A percentile compares a stretch with the other conserved stretches of the same genome.
phyloP scores from a whole-genome alignment of 257 asterid genomes.

The Capsicum baccatum region DNA sequence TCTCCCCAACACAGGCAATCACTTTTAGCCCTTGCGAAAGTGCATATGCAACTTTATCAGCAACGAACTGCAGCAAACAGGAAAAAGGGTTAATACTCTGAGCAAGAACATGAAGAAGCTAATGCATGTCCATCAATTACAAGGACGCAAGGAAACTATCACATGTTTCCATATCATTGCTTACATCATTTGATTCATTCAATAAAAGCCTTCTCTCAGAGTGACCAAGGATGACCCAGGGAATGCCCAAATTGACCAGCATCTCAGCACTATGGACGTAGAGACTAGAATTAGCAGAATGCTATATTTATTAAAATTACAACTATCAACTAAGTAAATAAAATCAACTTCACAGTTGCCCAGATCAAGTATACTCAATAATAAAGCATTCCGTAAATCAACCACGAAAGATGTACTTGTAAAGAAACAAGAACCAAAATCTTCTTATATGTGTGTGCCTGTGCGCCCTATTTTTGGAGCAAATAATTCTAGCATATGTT shows the following conservation, averaged over 20 bases:
- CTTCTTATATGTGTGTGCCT: neutral
- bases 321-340: slow-evolving; percentile 5
- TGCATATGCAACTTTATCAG: slow-evolving; percentile 94
- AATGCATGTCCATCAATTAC: neutral
- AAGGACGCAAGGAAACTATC: neutral
- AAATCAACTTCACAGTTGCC: neutral
- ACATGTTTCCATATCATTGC: slow-evolving; percentile 23
- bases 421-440: neutral
- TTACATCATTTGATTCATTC: slow-evolving; percentile 52
- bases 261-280: slow-evolving; percentile 46
- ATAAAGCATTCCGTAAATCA: neutral
- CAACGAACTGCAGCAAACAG: slow-evolving; percentile 66
- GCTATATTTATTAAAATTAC: neutral
- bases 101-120: neutral
- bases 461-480: neutral
- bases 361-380: neutral
- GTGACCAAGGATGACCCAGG: slow-evolving; percentile 60
- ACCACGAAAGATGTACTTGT: neutral
- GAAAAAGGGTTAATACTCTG: neutral
- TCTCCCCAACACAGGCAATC: slow-evolving; percentile 98
- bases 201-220: slow-evolving; percentile 53
- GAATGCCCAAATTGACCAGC: slow-evolving; percentile 50
- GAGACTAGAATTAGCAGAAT: neutral
- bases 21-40: slow-evolving; percentile 93
- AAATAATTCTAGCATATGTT: neutral